Base-by-base conservation (phyloP, 164 flowering plant genomes). In the Chimonanthus salicifolius region DNA sequence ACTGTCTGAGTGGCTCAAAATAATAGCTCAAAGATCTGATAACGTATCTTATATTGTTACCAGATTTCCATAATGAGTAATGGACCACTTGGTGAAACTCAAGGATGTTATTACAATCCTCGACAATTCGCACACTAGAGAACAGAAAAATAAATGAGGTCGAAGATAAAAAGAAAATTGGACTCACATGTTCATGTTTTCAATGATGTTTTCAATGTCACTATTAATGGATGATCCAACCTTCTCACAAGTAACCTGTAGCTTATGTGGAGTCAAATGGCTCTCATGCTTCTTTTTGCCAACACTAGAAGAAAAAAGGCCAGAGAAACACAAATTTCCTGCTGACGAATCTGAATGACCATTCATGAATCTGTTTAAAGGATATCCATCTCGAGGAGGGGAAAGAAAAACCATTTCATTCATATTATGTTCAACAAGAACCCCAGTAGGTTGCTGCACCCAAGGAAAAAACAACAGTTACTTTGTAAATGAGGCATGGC, bases 161-260 rank as follows among this genome's bases (percentile, higher is more conserved):
- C 33, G 0, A 33, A 33, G 33, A 33, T 33, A 33, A 33, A 33
- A 33, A 33, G 33, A 33, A 33, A 33, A 33, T 33, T 33, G 33
- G 33, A 33, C 92, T 87, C 87, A 91, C 98, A 84, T 80, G 84
- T 77, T 82, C 43, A 76, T 74, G 69, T 75, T 83, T 78, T 87
- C 80, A 84, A 76, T 82, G 43, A 76, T 74, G 69, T 75, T 83
- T 78, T 87, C 92, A 69, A 49, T 46, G 46, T 77, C 82, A 69
- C 76, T 70, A 65, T 68, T 80, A 68, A 72, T 78, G 44, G 51
- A 46, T 16, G 18, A 15, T 21, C 81, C 78, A 68, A 78, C 78
- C 80, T 78, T 84, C 71, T 81, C 83, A 69, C 51, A 71, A 11
- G 70, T 75, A 64, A 71, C 80, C 74, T 76, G 85, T 49, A 71